phyloP scores from a whole-genome alignment of 768 basidiomycete species.

The Udeniomyces megalosporus region DNA sequence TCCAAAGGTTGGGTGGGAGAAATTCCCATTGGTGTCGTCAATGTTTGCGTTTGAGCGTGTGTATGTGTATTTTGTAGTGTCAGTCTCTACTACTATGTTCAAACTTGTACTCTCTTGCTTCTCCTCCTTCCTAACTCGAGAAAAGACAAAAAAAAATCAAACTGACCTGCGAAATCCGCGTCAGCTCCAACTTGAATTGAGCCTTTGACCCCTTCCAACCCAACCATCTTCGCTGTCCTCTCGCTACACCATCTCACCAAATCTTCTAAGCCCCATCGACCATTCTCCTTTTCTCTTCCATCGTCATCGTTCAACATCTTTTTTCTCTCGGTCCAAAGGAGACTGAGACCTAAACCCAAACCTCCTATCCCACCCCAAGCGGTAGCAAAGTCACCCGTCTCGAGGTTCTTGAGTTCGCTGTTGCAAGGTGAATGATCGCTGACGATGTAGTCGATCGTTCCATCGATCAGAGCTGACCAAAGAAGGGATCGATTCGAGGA shows the following conservation, averaged over 20 bases:
- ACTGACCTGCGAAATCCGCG: conserved; percentile 53
- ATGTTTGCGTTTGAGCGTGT: no score
- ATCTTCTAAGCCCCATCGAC: conserved; percentile 10
- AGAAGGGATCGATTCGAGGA: conserved; percentile 52
- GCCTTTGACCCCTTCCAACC: conserved; percentile 55
- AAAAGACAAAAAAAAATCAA: conserved; percentile 27
- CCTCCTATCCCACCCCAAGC: conserved; percentile 65
- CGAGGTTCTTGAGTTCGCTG: conserved; percentile 55
- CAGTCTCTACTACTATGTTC: no score
- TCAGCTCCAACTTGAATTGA: conserved; percentile 55
- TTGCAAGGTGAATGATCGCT: conserved; percentile 93
- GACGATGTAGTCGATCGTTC: conserved; percentile 78
- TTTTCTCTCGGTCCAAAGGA: conserved; percentile 67
- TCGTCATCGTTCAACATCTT: conserved; percentile 39
- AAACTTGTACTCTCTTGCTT: no score
- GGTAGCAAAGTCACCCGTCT: conserved; percentile 59
- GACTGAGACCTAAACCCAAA: conserved; percentile 70
- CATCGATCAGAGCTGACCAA: conserved; percentile 60
- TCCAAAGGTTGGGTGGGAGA: no score
- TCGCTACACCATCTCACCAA: conserved; percentile 52
- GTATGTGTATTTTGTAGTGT: no score
- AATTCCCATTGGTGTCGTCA: no score
- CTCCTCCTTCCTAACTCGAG: no score
- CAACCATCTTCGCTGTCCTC: conserved; percentile 63
- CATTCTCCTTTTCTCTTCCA: conserved; percentile 2